Conservation (phyloP, 345 rosid genomes). For the Physaria fendleri region DNA sequence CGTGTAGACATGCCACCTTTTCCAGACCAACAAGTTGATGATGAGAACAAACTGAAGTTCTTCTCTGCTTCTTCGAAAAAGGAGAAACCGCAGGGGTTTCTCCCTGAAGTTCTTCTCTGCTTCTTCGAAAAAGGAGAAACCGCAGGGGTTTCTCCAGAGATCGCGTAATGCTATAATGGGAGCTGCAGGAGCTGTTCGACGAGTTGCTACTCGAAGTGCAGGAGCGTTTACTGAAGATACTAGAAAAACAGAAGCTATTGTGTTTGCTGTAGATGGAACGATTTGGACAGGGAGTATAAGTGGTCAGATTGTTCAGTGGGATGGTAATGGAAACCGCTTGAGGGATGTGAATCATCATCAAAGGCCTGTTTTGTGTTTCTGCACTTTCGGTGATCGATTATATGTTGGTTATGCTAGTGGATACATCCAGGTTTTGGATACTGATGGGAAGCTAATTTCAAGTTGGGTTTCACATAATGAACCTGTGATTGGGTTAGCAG, state of each 20-base stretch:
- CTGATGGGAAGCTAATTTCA: constrained; percentile 72
- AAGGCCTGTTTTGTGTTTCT: constrained; percentile 62
- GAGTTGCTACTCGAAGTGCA: constrained; percentile 71
- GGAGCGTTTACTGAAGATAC: constrained; percentile 64
- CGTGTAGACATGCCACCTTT: constrained; percentile 45
- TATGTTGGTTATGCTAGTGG: constrained; percentile 85
- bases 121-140: constrained; percentile 71
- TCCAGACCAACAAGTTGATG: constrained; percentile 57
- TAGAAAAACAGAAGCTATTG: constrained; percentile 74
- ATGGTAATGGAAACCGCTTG: constrained; percentile 64
- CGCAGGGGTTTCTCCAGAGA: constrained; percentile 67
- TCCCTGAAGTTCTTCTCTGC: too few species aligned
- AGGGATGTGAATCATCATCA: constrained; percentile 59
- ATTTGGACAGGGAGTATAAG: constrained; percentile 74
- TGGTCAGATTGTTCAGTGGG: constrained; percentile 75
- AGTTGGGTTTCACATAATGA: constrained; percentile 82
- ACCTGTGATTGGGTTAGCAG: constrained; percentile 76
- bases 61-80: constrained; percentile 53
- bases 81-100: constrained; percentile 66
- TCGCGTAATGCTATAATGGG: constrained; percentile 92
- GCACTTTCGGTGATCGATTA: constrained; percentile 53
- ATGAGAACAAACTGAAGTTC: constrained; percentile 58
- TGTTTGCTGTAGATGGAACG: constrained; percentile 59
- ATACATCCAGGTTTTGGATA: constrained; percentile 67
- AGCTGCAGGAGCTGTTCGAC: constrained; percentile 90